A percentile compares a stretch with the other conserved stretches of the same genome.
Conservation (phyloP, 768 basidiomycete species). For the Trametes villosa region DNA sequence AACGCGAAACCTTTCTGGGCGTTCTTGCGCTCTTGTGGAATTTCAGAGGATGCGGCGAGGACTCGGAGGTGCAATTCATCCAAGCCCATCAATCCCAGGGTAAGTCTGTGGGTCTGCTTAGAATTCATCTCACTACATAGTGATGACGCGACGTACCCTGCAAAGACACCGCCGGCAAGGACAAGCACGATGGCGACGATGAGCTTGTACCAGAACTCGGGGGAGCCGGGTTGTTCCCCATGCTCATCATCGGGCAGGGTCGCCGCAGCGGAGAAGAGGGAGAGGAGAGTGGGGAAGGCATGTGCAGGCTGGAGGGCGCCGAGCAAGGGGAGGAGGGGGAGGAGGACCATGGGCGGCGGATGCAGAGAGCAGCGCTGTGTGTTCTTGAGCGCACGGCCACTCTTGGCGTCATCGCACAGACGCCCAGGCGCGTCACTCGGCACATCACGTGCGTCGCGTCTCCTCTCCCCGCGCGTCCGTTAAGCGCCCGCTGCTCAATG, state of each 20-base stretch:
- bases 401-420: not conserved
- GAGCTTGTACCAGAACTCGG: constrained; percentile 79
- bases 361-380: not conserved
- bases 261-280: constrained; percentile 14
- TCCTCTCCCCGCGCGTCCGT: not conserved
- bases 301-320: constrained; percentile 1
- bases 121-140: too few relatives aligned
- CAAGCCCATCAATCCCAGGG: constrained; percentile 91
- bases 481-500: constrained; percentile 10
- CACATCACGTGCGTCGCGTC: constrained; percentile 25
- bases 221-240: constrained; percentile 48
- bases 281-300: constrained; percentile 22
- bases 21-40: constrained; percentile 65
- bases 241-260: not conserved
- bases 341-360: not conserved
- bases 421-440: constrained; percentile 7
- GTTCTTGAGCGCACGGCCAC: too few relatives aligned
- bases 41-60: constrained; percentile 79
- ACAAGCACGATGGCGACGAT: constrained; percentile 70
- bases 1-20: constrained; percentile 63
- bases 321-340: not conserved
- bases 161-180: constrained; percentile 87
- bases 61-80: constrained; percentile 92
- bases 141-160: constrained; percentile 57
- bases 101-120: constrained; percentile 78